Evolutionary conservation across 305 asterid species (phyloP), one percentile per base, ranked within the genome.

Genomic region (Solanum hybrid): DNA sequence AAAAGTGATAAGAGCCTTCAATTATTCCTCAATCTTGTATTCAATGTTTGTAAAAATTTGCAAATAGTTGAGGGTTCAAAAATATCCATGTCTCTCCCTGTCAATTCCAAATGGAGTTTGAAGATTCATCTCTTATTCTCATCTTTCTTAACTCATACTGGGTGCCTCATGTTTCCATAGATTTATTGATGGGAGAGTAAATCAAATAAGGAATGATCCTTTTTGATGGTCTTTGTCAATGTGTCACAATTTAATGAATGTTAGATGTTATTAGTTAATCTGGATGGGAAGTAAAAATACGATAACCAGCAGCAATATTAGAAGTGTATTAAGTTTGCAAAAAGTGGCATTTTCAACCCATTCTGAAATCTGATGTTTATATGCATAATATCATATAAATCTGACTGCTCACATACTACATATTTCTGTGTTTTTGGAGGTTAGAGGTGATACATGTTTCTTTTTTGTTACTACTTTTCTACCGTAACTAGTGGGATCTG

Each of bases 21-120:
- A 45, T 17, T 83, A 34, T 45, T 82, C 88, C 38, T 45, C 29
- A 10, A 32, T 82, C 88, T 82, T 45, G 27, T 45, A 41, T 41
- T 83, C 73, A 41, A 83, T 34, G 20, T 83, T 29, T 4, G 33
- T 83, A 6, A 15, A 11, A 15, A 45, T 83, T 26, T 17, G 75
- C 88, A 83, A 83, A 45, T 83, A 83, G 73, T 83, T 83, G 73
- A 45, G 37, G 73, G 88, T 45, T 45, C 88, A 45, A 45, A 83
- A 83, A 9, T 83, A 36, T 41, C 27, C 72, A 27, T 2, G 15
- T 83, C 87, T 83, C 87, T 83, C 87, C 73, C 73, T 45, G 73
- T 45, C 87, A 83, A 34, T 83, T 83, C 37, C 73, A 83, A 29
- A 45, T 45, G 75, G 87, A 83, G 38, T 45, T 83, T 83, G 73